Evolutionary conservation across 2,329 filamentous ascomycete genomes (phyloP), one percentile per base, ranked within the genome.

Genomic region (Ustilaginoidea virens): DNA sequence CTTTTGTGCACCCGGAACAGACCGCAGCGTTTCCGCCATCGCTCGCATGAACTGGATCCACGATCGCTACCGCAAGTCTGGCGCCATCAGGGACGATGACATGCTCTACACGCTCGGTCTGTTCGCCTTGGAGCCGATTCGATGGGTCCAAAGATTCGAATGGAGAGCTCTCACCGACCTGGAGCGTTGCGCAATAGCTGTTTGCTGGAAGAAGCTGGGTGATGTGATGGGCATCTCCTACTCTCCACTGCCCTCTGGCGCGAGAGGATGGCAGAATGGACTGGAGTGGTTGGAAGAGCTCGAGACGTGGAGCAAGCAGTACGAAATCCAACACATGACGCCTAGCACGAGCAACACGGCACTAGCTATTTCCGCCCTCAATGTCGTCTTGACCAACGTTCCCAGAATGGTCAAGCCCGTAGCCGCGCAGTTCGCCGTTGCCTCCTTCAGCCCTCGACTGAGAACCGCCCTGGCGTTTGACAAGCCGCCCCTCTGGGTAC

Each of bases 141-240:
- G 63, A 10, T 83, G 77, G 59, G 63, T 79, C 18, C 47, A 60
- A 5, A 53, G 54, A 5, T 80, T 72, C 41, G 81, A 87, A 45
- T 87, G 80, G 79, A 66, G 80, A 2, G 22, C 53, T 4, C 47
- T 81, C 14, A 75, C 64, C 11, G 67, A 75, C 1, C 59, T 85
- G 50, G 80, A 86, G 48, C 48, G 58, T 7, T 79, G 74, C 36
- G 78, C 76, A 1, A 50, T 76, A 17, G 73, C 68, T 11, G 72
- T 69, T 1, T 71, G 79, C 42, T 85, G 77, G 78, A 80, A 79
- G 48, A 61, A 61, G 29, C 52, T 81, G 11, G 79, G 78, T 10
- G 73, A 82, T 14, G 20, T 25, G 11, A 32, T 32, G 30, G 23
- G n/a, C 17, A 28, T 32, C 69, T 30, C 59, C 20, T 32, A 28